A percentile compares a stretch with the other conserved stretches of the same genome.
phyloP scores from a whole-genome alignment of 441 rosid genomes.

The Isatis lusitanica region DNA sequence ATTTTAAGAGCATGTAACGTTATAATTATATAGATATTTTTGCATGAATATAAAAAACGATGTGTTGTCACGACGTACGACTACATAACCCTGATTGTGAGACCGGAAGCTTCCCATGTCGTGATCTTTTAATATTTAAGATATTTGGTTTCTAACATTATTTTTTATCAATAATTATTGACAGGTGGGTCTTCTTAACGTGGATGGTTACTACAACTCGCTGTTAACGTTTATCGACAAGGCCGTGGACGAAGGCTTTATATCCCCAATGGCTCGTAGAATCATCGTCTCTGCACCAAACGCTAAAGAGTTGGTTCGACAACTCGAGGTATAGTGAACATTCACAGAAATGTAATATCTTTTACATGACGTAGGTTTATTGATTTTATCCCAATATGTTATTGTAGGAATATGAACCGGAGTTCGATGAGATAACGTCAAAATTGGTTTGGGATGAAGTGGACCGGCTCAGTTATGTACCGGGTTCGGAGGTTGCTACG shows the following conservation, averaged over 20 bases:
- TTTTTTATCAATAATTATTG: slow-evolving; percentile 16
- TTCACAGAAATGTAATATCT: background rate
- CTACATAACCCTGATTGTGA: slow-evolving; percentile 41
- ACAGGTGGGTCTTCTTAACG: slow-evolving; percentile 95
- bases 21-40: background rate
- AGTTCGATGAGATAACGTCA: slow-evolving; percentile 71
- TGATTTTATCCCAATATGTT: background rate
- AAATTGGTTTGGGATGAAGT: slow-evolving; percentile 86
- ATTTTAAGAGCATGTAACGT: slow-evolving; percentile 26
- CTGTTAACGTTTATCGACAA: slow-evolving; percentile 78
- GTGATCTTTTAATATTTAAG: slow-evolving; percentile 14
- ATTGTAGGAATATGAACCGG: slow-evolving; percentile 71
- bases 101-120: slow-evolving; percentile 43
- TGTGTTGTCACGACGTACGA: slow-evolving; percentile 37
- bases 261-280: slow-evolving; percentile 77
- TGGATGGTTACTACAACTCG: slow-evolving; percentile 92
- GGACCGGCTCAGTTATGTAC: slow-evolving; percentile 56
- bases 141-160: slow-evolving; percentile 10
- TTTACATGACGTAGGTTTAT: background rate
- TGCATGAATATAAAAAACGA: slow-evolving; percentile 21
- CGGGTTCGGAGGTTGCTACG: slow-evolving; percentile 67
- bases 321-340: slow-evolving; percentile 51
- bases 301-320: slow-evolving; percentile 64
- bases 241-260: slow-evolving; percentile 94
- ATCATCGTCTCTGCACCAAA: slow-evolving; percentile 87